Percentiles rank a stretch among this genome's conserved stretches.
These are phyloP conservation scores for Macaranga tanarius DNA, from an alignment of 441 rosid genomes.

Conservation along the genomic window DNA sequence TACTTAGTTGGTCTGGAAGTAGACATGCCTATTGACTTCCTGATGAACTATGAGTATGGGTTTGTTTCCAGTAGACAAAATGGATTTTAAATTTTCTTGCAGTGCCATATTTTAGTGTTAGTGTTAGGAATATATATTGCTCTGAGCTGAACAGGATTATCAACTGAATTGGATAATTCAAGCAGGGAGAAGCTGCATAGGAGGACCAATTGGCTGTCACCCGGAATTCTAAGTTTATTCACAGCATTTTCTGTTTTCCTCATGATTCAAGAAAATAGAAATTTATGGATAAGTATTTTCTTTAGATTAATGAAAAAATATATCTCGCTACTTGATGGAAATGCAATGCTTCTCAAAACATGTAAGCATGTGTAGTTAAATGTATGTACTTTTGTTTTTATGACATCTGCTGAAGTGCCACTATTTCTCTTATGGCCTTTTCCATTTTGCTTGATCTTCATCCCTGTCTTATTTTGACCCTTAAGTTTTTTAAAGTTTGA, in stretches of 20 bases:
- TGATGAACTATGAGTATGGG: constrained; percentile 1
- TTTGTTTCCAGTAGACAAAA: not conserved
- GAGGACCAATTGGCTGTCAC: not conserved
- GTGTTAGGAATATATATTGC: not conserved
- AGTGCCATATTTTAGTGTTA: not conserved
- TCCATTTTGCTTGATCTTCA: not conserved
- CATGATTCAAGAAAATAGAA: not conserved
- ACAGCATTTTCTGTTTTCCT: constrained; percentile 4
- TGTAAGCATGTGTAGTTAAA: not conserved
- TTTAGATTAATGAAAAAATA: not conserved
- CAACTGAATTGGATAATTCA: constrained; percentile 8
- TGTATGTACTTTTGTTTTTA: not conserved
- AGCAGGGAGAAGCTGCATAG: constrained; percentile 4
- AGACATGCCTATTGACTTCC: not conserved
- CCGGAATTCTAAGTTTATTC: not conserved
- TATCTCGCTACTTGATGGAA: not conserved
- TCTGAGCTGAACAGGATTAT: not conserved
- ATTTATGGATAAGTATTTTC: not conserved
- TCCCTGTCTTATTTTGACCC: not conserved
- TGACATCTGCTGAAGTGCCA: not conserved
- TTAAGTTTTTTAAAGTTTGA: not conserved
- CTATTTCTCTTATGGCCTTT: not conserved
- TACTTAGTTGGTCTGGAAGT: not conserved
- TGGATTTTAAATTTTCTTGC: not conserved
- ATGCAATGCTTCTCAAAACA: not conserved